Base-by-base conservation (phyloP, 2,329 filamentous ascomycete species). In the Geoglossum cookeanum region DNA sequence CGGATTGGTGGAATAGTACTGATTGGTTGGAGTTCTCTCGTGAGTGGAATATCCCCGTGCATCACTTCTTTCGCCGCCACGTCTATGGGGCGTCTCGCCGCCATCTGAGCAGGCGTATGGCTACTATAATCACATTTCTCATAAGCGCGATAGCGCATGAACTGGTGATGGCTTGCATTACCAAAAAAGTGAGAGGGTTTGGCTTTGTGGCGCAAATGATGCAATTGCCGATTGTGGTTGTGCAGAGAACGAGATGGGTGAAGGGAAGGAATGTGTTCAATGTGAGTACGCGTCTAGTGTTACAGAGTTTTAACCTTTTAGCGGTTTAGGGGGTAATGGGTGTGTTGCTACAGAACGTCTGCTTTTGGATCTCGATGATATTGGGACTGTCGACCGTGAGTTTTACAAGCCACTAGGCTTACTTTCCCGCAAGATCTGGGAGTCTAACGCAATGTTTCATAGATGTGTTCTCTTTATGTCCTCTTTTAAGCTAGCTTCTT, bases 21-120 rank as follows among this genome's bases (percentile, higher is more conserved):
- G 57, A 58, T 35, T 58, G 57, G 55, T 84, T 97, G 68, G 90
- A 96, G 70, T 98, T 97, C 71, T 90, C 84, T 9, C 81, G 89
- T 62, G 87, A 96, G 73, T 97, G 92, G 91, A 97, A 97, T 68
- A 81, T 94, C n/a, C 91, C 91, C 49, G 91, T 96, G 5, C 92
- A 97, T 72, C 85, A 90, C 66, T 98, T 96, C 73, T 84, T 97
- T 64, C 83, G 90, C 6, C 80, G 92, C 29, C 92, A 98, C 70
- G 91, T 98, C 61, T 98, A 97, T 71, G 84, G 81, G 58, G 89
- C 89, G 1, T 85, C 84, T 11, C 77, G 86, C 8, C 80, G 83
- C 11, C 81, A 84, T 63, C 83, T 94, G 64, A 90, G 87, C 22
- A 81, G 83, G 58, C 76, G 78, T 15, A 75, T 84, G 58, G 90